Evolutionary conservation across 139 green algal genomes (phyloP).

Genomic region (Picochlorum sp.): DNA sequence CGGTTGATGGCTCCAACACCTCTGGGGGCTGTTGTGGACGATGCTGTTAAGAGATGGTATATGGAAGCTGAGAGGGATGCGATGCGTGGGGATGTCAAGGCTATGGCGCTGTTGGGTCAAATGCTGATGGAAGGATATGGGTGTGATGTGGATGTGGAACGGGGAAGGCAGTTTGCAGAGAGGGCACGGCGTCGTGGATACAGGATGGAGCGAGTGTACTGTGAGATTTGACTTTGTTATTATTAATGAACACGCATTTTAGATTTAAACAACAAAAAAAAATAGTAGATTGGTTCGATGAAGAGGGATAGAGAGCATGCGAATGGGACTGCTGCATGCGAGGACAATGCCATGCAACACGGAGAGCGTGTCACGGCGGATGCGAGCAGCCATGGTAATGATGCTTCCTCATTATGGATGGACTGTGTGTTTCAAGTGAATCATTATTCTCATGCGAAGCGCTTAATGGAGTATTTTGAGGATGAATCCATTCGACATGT

Average conservation of each 20-base stretch:
- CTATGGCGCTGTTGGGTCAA: conserved; percentile 60
- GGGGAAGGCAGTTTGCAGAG: conserved; percentile 50
- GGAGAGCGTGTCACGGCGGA: background rate
- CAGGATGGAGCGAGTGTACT: conserved; percentile 65
- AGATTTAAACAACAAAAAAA: too few relatives aligned
- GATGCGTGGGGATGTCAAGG: conserved; percentile 50
- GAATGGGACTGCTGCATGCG: background rate
- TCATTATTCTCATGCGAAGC: background rate
- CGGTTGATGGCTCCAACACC: conserved; percentile 9
- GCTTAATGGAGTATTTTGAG: conserved; percentile 9
- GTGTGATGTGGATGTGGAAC: conserved; percentile 40
- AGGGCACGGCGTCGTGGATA: conserved; percentile 56
- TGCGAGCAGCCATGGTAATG: background rate
- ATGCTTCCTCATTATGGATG: background rate
- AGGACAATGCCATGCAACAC: background rate
- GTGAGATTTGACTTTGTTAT: conserved; percentile 24
- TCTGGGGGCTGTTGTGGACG: conserved; percentile 45
- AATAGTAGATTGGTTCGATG: too few relatives aligned
- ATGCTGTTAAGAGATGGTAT: conserved; percentile 69
- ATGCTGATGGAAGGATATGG: conserved; percentile 75
- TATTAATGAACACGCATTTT: too few relatives aligned
- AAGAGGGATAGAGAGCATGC: background rate
- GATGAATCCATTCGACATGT: background rate
- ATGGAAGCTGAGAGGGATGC: conserved; percentile 61
- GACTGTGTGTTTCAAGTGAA: conserved; percentile 6